Evolutionary conservation across 148 eudicot genomes (phyloP).

Genomic region (Vaccinium myrtillus): DNA sequence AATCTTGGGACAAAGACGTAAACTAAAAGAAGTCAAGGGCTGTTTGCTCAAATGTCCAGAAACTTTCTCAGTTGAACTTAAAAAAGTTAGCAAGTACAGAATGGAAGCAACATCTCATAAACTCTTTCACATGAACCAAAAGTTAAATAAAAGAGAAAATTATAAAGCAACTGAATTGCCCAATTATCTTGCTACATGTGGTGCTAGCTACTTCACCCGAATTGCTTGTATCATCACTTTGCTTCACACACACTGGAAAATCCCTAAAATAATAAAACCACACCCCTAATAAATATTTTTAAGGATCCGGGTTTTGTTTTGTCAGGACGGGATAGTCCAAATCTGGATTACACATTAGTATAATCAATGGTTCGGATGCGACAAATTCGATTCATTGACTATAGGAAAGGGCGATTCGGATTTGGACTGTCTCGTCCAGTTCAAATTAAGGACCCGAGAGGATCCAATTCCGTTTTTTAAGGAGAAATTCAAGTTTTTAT

Average conservation of each 20-base stretch:
- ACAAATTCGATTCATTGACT: too few relatives aligned
- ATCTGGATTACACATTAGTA: too few relatives aligned
- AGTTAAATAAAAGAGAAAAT: neutral
- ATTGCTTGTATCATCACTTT: neutral
- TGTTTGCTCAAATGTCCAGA: neutral
- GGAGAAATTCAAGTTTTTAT: neutral
- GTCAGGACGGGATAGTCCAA: too few relatives aligned
- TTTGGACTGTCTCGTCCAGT: too few relatives aligned
- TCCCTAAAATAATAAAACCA: constrained; percentile 6
- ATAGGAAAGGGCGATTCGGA: too few relatives aligned
- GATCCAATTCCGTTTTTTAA: too few relatives aligned
- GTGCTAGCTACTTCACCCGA: neutral
- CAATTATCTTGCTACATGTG: neutral
- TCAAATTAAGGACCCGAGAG: too few relatives aligned
- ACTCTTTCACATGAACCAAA: neutral
- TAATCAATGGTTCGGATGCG: too few relatives aligned
- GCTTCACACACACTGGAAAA: constrained; percentile 14
- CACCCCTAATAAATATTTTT: neutral
- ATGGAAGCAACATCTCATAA: neutral
- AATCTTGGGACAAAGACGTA: neutral
- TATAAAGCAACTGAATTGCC: neutral
- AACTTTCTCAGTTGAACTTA: neutral
- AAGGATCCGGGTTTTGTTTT: too few relatives aligned
- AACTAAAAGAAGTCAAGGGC: neutral
- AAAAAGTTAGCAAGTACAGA: neutral